Percentiles rank a stretch among this genome's conserved stretches.
Evolutionary conservation across 192 early-diverging fungal genomes (phyloP).

Genomic region (Coemansia sp.): DNA sequence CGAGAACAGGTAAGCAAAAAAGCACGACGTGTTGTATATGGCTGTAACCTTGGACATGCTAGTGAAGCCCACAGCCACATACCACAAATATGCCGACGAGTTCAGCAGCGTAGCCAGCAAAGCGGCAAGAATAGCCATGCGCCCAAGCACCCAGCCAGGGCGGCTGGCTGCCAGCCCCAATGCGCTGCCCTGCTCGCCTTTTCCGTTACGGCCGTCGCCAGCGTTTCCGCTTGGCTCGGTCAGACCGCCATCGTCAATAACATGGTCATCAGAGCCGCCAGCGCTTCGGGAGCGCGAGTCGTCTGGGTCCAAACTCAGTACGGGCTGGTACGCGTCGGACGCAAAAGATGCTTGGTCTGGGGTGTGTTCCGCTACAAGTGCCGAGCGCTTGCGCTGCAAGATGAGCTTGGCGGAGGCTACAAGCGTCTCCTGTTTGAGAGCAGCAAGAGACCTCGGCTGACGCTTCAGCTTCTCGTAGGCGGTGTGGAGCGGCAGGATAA

Average conservation of each 20-base stretch:
- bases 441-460: constrained; percentile 18
- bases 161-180: constrained; percentile 13
- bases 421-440: constrained; percentile 33
- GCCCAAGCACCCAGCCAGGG: constrained; percentile 23
- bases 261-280: not conserved
- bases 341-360: not conserved
- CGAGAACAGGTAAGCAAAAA: constrained; percentile 81
- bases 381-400: constrained; percentile 18
- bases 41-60: constrained; percentile 77
- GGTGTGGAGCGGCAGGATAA: constrained; percentile 44
- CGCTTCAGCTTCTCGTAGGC: constrained; percentile 37
- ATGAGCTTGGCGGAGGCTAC: constrained; percentile 42
- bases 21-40: constrained; percentile 77
- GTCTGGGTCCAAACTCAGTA: constrained; percentile 12
- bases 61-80: constrained; percentile 64
- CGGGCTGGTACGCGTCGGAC: constrained; percentile 14
- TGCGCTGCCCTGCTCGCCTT: constrained; percentile 6
- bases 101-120: constrained; percentile 59
- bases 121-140: constrained; percentile 14
- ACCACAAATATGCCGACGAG: constrained; percentile 73
- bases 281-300: too few relatives aligned
- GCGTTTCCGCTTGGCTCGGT: not conserved
- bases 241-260: constrained; percentile 1
- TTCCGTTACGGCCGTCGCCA: not conserved
- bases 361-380: not conserved